A percentile compares a stretch with the other conserved stretches of the same genome.
Conservation (phyloP, 2,329 filamentous ascomycete species). For the Rosellinia necatrix region DNA sequence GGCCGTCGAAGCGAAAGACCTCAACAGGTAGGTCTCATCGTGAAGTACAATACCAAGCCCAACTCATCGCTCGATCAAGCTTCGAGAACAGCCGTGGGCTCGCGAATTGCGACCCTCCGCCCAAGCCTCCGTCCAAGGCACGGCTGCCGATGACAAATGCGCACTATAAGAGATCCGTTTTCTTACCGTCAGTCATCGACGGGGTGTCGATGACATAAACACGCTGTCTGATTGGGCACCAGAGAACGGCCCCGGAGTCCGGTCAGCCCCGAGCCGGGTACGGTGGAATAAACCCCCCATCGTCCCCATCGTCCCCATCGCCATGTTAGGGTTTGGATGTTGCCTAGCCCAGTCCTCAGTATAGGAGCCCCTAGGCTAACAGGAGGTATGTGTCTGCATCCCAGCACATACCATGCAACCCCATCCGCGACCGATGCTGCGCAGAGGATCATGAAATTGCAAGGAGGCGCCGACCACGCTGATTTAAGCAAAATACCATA, state of each 20-base stretch:
- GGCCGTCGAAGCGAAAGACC: not conserved
- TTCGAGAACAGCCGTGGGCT: not conserved
- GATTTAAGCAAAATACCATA: not conserved
- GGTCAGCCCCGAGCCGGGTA: not conserved
- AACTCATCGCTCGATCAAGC: not conserved
- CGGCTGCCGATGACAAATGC: not conserved
- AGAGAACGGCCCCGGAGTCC: not conserved
- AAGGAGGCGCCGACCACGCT: not conserved
- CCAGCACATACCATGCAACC: not conserved
- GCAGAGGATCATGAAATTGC: slow-evolving; percentile 5
- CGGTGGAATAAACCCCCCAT: slow-evolving; percentile 3
- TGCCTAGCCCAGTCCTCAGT: too few species aligned
- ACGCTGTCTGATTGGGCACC: slow-evolving; percentile 2
- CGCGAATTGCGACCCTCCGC: slow-evolving; percentile 10
- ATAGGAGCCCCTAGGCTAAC: too few species aligned
- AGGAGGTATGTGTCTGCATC: too few species aligned
- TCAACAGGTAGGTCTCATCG: slow-evolving; percentile 12
- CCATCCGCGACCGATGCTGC: not conserved
- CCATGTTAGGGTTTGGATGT: slow-evolving; percentile 1
- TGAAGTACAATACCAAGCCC: not conserved
- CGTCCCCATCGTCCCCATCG: too few species aligned
- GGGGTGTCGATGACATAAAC: slow-evolving; percentile 17
- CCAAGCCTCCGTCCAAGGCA: not conserved
- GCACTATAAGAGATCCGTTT: not conserved
- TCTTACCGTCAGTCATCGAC: not conserved